Evolutionary conservation across 331 rosid species (phyloP), one percentile per base, ranked within the genome.

Genomic region (Saraca asoca): DNA sequence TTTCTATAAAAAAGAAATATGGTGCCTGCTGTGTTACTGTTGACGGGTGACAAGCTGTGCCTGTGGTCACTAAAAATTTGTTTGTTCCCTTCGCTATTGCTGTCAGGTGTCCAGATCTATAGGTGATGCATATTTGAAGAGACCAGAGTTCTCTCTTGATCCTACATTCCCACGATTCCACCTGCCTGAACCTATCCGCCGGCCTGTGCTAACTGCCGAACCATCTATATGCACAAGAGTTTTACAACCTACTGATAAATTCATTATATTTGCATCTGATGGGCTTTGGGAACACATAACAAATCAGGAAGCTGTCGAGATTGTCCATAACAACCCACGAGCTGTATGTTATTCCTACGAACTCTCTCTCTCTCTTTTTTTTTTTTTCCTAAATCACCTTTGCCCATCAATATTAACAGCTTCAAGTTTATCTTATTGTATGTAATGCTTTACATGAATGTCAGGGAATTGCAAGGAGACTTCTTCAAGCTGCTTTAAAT

Each of bases 261-360:
- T 87, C 72, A 12, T 88, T 38, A 88, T 88, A 69, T 79, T 85
- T 67, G 97, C 95, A 51, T 88, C 97, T 0, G 95, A 88, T 39
- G 96, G 98, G 3, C 98, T 91, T 34, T 91, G 98, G 98, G 97
- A 87, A 38, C 95, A 87, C 58, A 9, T 91, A 56, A 79, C 95
- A 44, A 88, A 80, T 70, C 87, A 88, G 79, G 87, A 82, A 77
- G 98, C 96, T 68, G 95, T 58, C 19, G 87, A 88, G 73, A 85
- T 91, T 50, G 96, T 87, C 61, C 35, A 85, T 49, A 91, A 78
- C 43, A 77, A 62, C 76, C 88, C 95, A 0, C 77, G 90, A 77
- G 46, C 69, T 4, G 98, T 91, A 86, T 52, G 80, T 38, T 60
- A 38, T 63, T 58, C 54, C 56, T 55, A 35, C 55, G 13, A 8